Percentiles rank a stretch among this genome's conserved stretches.
Evolutionary conservation across 495 filamentous ascomycete species (phyloP).

Genomic region (Penicillium mononematosum): DNA sequence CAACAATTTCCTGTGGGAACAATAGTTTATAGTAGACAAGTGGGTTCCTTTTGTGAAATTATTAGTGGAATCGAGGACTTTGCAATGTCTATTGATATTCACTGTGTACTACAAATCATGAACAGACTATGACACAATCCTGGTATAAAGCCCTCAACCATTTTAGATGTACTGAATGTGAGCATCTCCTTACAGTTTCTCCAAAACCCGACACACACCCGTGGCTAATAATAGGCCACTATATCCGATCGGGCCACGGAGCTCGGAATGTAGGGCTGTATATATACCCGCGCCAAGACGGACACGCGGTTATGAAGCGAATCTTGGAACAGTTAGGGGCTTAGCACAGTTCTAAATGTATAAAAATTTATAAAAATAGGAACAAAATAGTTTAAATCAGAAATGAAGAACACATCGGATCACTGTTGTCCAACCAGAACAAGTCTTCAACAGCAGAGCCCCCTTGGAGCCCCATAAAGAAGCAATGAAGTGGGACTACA

Average conservation of each 20-base stretch:
- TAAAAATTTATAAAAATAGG: neutral
- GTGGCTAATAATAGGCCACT: neutral
- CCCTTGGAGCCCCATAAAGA: neutral
- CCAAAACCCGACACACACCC: neutral
- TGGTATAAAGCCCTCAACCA: neutral
- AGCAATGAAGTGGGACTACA: neutral
- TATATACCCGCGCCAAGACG: neutral
- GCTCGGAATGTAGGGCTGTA: neutral
- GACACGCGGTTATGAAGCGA: neutral
- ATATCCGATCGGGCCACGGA: neutral
- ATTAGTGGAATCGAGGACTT: no score
- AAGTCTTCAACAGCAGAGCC: neutral
- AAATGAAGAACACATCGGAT: neutral
- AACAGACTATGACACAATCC: neutral
- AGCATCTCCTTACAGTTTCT: neutral
- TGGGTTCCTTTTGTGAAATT: no score
- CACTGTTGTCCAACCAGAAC: neutral
- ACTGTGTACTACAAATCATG: neutral
- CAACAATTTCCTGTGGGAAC: neutral
- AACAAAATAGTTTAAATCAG: neutral
- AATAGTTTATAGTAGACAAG: neutral
- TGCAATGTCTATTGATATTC: no score
- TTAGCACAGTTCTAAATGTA: neutral
- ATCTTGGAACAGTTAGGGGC: neutral
- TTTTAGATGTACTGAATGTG: neutral